Conservation (phyloP, 2,329 filamentous ascomycete species). For the Boeremia exigua region DNA sequence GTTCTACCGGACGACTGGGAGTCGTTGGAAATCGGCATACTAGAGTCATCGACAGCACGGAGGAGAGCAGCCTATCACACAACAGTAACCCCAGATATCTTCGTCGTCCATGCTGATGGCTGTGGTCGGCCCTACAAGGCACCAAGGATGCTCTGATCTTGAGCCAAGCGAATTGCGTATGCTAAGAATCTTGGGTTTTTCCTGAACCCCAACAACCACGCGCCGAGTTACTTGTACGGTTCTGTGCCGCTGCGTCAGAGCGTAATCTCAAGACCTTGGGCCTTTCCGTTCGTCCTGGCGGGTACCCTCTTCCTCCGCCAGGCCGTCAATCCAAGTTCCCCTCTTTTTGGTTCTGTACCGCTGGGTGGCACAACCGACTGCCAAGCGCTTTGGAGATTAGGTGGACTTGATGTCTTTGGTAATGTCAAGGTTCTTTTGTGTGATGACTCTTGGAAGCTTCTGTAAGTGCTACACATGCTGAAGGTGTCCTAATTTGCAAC, state of each 20-base stretch:
- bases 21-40: background rate
- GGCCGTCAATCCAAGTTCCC: background rate
- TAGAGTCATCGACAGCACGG: background rate
- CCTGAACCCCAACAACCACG: background rate
- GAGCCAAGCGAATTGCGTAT: constrained; percentile 15
- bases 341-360: background rate
- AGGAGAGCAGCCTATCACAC: background rate
- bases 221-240: background rate
- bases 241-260: background rate
- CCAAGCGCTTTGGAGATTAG: background rate
- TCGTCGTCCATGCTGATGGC: background rate
- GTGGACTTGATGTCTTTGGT: background rate
- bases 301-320: background rate
- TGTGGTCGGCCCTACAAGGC: background rate
- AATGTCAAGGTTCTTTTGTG: background rate
- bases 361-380: background rate
- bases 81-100: background rate
- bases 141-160: constrained; percentile 2
- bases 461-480: background rate
- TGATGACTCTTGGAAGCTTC: background rate
- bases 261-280: background rate
- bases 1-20: background rate
- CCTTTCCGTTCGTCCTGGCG: background rate
- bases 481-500: too few relatives aligned
- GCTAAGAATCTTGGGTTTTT: constrained; percentile 11